Percentiles rank a stretch among this genome's conserved stretches.
phyloP scores from a whole-genome alignment of 495 filamentous ascomycete species.

The Hapsidospora chrysogenum region DNA sequence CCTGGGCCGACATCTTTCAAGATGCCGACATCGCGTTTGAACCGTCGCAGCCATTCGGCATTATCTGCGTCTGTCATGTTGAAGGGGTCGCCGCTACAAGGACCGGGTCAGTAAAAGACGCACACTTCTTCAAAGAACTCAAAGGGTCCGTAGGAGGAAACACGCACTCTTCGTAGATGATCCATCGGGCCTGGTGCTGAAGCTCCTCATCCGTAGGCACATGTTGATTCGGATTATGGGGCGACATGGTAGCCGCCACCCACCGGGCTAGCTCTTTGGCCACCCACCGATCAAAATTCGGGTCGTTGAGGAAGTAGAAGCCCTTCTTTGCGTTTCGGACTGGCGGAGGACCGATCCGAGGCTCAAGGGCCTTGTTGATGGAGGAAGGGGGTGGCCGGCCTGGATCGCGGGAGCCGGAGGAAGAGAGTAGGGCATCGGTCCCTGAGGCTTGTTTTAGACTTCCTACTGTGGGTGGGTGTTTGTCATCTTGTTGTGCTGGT shows the following conservation, averaged over 20 bases:
- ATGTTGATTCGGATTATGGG: conserved; percentile 34
- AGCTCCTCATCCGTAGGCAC: conserved; percentile 35
- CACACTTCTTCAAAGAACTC: conserved; percentile 4
- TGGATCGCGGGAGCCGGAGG: too few relatives aligned
- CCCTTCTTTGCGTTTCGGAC: background rate
- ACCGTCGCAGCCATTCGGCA: conserved; percentile 47
- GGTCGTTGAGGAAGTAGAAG: conserved; percentile 27
- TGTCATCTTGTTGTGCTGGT: background rate
- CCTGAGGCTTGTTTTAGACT: too few relatives aligned
- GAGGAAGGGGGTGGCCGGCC: background rate
- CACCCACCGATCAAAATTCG: conserved; percentile 34
- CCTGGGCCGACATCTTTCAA: conserved; percentile 26
- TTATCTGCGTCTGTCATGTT: conserved; percentile 63
- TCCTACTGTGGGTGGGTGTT: too few relatives aligned
- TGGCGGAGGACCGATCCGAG: too few relatives aligned
- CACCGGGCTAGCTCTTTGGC: conserved; percentile 31
- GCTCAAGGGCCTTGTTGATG: background rate
- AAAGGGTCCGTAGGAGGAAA: background rate
- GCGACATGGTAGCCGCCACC: conserved; percentile 25
- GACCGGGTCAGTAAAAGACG: conserved; percentile 29
- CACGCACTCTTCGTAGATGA: conserved; percentile 34
- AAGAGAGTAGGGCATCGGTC: too few relatives aligned
- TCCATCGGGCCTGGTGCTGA: conserved; percentile 37
- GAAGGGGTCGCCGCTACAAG: conserved; percentile 51
- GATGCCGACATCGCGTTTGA: conserved; percentile 48